These are phyloP conservation scores for Neonothopanus nambi DNA, from an alignment of 1,284 basidiomycete genomes.

Conservation along the genomic window DNA sequence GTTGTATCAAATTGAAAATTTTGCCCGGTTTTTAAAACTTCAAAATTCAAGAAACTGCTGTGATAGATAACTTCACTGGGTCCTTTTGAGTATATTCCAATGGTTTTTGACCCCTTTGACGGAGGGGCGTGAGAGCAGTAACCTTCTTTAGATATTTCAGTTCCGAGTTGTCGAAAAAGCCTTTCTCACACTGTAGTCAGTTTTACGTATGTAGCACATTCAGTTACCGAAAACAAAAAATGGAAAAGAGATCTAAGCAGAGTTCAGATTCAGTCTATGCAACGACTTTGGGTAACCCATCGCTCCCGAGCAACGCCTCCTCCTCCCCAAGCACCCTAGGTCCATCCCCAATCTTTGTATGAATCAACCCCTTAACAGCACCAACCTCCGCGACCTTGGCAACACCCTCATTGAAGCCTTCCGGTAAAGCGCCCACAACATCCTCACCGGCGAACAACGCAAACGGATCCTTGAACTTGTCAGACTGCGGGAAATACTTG, in stretches of 20 bases:
- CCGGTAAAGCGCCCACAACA: conserved; percentile 45
- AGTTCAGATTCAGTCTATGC: background rate
- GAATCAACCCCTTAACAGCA: conserved; percentile 85
- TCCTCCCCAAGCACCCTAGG: conserved; percentile 65
- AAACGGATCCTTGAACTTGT: conserved; percentile 75
- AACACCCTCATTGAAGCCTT: conserved; percentile 80
- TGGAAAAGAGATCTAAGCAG: background rate
- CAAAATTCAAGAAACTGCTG: too few relatives aligned
- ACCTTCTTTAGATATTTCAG: too few relatives aligned
- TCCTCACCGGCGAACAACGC: conserved; percentile 50
- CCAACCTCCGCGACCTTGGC: conserved; percentile 74
- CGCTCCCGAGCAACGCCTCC: conserved; percentile 54
- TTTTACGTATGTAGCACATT: too few relatives aligned
- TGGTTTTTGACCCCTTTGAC: too few relatives aligned
- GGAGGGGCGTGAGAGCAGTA: too few relatives aligned
- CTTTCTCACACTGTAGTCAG: too few relatives aligned
- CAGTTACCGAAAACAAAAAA: too few relatives aligned
- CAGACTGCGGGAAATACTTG: conserved; percentile 81
- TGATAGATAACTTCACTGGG: too few relatives aligned
- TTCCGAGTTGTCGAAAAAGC: too few relatives aligned
- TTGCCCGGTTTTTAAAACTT: too few relatives aligned
- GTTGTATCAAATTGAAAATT: too few relatives aligned
- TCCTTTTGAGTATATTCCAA: too few relatives aligned
- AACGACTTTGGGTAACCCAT: conserved; percentile 57
- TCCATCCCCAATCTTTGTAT: conserved; percentile 90